Base-by-base conservation (phyloP, 257 asterid species). In the Forsythia suspensa region DNA sequence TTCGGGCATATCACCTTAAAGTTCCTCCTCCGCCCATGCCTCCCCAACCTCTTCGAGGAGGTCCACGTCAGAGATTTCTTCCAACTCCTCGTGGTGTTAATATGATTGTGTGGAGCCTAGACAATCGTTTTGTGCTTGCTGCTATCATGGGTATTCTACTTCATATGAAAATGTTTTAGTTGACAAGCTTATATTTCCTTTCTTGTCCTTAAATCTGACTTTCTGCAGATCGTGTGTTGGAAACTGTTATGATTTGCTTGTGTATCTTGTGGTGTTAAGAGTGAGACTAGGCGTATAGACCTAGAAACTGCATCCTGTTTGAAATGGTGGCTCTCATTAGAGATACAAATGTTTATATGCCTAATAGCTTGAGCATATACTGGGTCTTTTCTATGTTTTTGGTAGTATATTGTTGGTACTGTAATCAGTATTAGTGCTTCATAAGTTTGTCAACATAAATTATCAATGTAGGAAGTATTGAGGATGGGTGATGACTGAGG, bases 71-170 rank as follows among this genome's bases (percentile, higher is more conserved):
- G 82, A 85, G 98, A 87, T 79, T 91, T 77, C 97, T 91, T 85
- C 98, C 98, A 46, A 94, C 98, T 86, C 97, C 98, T 78, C 98
- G 98, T 61, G 98, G 98, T 79, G 98, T 94, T 79, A 94, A 94
- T 83, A 92, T 94, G 98, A 94, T 94, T 41, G 85, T 91, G 36
- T 94, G 97, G 98, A 94, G 98, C 87, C 91, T 92, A 81, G 98
- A 94, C 79, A 94, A 94, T 77, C 97, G 98, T 69, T 94, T 92
- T 89, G 98, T 94, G 82, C 98, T 94, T 80, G 98, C 98, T 88
- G 98, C 98, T 77, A 94, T 94, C 79, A 94, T 94, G 98, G 98
- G 98, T 94, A 92, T 79, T 81, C 75, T 71, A 61, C 77, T 81
- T 71, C 79, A 46, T 71, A 43, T 5, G 46, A 69, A 76, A 55